Percentiles rank a stretch among this genome's conserved stretches.
These are phyloP conservation scores for Aspergillus sojae DNA, from an alignment of 2,329 filamentous ascomycete species.

Conservation along the genomic window DNA sequence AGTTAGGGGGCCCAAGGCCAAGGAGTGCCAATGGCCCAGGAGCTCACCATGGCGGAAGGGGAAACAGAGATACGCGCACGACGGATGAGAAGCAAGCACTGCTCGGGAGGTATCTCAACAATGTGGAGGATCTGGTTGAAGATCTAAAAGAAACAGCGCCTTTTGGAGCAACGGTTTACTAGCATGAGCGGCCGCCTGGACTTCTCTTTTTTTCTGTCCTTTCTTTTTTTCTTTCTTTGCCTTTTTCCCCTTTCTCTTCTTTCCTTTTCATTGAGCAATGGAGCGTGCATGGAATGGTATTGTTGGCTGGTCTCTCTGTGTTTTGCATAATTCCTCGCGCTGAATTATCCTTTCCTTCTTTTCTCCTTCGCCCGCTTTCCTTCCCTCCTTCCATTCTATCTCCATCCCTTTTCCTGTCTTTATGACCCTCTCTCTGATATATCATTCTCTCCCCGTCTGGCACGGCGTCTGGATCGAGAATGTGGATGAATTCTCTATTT, in stretches of 20 bases:
- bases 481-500: conserved; percentile 9
- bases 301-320: conserved; percentile 22
- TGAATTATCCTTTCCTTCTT: conserved; percentile 12
- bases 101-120: conserved; percentile 75
- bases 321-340: conserved; percentile 10
- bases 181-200: conserved; percentile 17
- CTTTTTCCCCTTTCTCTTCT: conserved; percentile 1
- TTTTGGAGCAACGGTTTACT: conserved; percentile 60
- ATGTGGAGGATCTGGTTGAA: conserved; percentile 81
- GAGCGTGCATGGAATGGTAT: conserved; percentile 21
- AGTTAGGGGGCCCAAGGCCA: conserved; percentile 63
- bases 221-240: conserved; percentile 15
- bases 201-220: conserved; percentile 13
- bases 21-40: conserved; percentile 38
- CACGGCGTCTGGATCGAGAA: conserved; percentile 16
- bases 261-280: conserved; percentile 26
- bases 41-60: conserved; percentile 27
- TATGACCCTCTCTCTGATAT: conserved; percentile 9
- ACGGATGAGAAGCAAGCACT: conserved; percentile 82
- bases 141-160: conserved; percentile 79
- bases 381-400: conserved; percentile 15
- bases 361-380: conserved; percentile 12
- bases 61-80: conserved; percentile 55
- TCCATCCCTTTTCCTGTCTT: conserved; percentile 10
- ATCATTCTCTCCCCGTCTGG: conserved; percentile 19